Evolutionary conservation across 768 basidiomycete genomes (phyloP).

Genomic region (Hygrophorus russula): DNA sequence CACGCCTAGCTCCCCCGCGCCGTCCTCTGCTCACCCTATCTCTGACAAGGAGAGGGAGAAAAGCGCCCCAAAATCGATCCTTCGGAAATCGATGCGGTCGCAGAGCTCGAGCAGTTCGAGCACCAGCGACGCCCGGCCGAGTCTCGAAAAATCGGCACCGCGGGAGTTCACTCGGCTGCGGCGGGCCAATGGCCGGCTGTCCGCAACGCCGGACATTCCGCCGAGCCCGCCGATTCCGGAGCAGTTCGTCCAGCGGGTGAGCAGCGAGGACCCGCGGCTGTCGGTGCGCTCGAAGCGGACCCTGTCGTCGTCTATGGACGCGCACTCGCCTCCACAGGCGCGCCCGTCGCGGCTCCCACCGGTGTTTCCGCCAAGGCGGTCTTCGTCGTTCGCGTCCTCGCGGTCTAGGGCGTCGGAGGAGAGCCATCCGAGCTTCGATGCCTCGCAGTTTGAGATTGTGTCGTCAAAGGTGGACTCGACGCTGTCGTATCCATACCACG

Average conservation of each 20-base stretch:
- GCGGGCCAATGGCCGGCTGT: constrained; percentile 32
- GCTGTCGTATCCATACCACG: constrained; percentile 44
- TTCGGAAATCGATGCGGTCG: constrained; percentile 39
- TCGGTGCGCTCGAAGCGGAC: constrained; percentile 20
- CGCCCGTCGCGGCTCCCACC: constrained; percentile 12
- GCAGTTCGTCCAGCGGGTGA: constrained; percentile 22
- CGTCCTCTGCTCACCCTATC: constrained; percentile 13
- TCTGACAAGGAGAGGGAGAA: constrained; percentile 33
- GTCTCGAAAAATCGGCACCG: constrained; percentile 24
- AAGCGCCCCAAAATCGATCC: constrained; percentile 54
- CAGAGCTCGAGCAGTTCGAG: constrained; percentile 16
- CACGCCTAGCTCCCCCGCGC: constrained; percentile 18
- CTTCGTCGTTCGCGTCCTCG: constrained; percentile 30
- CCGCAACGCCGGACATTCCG: constrained; percentile 37
- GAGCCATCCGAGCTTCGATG: constrained; percentile 46
- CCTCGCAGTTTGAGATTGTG: constrained; percentile 58
- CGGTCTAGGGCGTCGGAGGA: constrained; percentile 24
- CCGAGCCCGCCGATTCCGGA: constrained; percentile 54
- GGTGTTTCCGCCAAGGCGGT: constrained; percentile 19
- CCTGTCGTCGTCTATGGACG: constrained; percentile 21
- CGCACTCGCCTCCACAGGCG: constrained; percentile 15
- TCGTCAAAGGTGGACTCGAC: constrained; percentile 35
- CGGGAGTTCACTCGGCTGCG: constrained; percentile 22
- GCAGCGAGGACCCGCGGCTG: constrained; percentile 3
- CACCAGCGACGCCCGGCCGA: constrained; percentile 23